These are phyloP conservation scores for Aureobasidium pullulans DNA, from an alignment of 2,329 filamentous ascomycete species.

Conservation along the genomic window DNA sequence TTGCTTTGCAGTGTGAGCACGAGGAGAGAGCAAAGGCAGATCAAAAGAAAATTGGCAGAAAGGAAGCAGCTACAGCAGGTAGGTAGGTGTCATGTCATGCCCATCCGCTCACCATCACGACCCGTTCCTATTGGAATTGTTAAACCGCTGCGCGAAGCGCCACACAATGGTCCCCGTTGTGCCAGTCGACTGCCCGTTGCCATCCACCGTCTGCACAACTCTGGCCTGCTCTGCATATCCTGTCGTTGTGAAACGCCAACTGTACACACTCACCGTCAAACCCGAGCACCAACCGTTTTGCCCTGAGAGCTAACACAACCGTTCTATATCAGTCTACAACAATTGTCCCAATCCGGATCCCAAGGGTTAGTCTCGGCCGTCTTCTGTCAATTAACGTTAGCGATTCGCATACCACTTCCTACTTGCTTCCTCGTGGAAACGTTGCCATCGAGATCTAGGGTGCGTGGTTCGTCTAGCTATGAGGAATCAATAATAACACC, in stretches of 20 bases:
- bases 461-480: background rate
- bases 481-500: background rate
- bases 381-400: conserved; percentile 1
- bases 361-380: background rate
- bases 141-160: background rate
- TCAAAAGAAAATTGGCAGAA: background rate
- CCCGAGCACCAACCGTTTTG: background rate
- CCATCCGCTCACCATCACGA: conserved; percentile 1
- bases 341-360: background rate
- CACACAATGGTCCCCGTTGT: conserved; percentile 11
- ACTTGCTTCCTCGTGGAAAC: conserved; percentile 2
- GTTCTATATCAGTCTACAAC: background rate
- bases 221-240: background rate
- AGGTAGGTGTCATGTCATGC: background rate
- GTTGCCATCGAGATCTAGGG: conserved; percentile 7
- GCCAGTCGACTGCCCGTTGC: background rate
- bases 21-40: background rate
- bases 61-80: background rate
- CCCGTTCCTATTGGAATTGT: conserved; percentile 2
- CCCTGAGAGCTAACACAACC: background rate
- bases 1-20: background rate
- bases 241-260: background rate
- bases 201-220: background rate
- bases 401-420: background rate
- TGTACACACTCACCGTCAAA: background rate